Percentiles rank a stretch among this genome's conserved stretches.
These are phyloP conservation scores for Amanita pseudoporphyria DNA, from an alignment of 768 basidiomycete genomes.

Conservation along the genomic window DNA sequence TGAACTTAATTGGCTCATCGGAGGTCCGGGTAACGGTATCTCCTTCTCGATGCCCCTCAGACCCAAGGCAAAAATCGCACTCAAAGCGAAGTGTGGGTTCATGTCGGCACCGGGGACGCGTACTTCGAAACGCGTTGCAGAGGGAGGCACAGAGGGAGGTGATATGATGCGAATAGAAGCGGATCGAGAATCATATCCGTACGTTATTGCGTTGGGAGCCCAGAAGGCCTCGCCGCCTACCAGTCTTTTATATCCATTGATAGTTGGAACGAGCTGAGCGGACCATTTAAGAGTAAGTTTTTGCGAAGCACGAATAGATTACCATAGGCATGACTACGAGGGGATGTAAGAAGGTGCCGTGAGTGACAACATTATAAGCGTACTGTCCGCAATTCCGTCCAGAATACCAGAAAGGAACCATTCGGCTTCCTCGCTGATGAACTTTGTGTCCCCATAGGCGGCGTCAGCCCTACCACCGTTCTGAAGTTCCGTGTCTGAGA, in stretches of 20 bases:
- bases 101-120: constrained; percentile 96
- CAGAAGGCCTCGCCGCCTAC: constrained; percentile 90
- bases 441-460: constrained; percentile 72
- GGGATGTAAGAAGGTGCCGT: background rate
- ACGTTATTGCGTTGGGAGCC: constrained; percentile 90
- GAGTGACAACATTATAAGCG: constrained; percentile 14
- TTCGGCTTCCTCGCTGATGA: constrained; percentile 76
- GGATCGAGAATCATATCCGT: constrained; percentile 92
- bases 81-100: constrained; percentile 85
- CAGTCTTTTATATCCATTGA: constrained; percentile 96
- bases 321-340: constrained; percentile 73
- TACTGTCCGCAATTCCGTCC: constrained; percentile 84
- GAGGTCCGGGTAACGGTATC: constrained; percentile 55
- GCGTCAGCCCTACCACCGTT: constrained; percentile 60
- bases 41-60: constrained; percentile 81
- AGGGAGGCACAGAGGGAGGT: constrained; percentile 74
- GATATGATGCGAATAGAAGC: constrained; percentile 90
- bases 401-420: constrained; percentile 93
- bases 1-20: constrained; percentile 48
- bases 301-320: constrained; percentile 12
- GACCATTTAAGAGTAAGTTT: background rate
- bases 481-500: constrained; percentile 45
- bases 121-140: constrained; percentile 86
- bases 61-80: constrained; percentile 82
- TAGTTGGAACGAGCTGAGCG: constrained; percentile 69